These are phyloP conservation scores for Amanita bisporigera DNA, from an alignment of 1,284 basidiomycete species.

Conservation along the genomic window DNA sequence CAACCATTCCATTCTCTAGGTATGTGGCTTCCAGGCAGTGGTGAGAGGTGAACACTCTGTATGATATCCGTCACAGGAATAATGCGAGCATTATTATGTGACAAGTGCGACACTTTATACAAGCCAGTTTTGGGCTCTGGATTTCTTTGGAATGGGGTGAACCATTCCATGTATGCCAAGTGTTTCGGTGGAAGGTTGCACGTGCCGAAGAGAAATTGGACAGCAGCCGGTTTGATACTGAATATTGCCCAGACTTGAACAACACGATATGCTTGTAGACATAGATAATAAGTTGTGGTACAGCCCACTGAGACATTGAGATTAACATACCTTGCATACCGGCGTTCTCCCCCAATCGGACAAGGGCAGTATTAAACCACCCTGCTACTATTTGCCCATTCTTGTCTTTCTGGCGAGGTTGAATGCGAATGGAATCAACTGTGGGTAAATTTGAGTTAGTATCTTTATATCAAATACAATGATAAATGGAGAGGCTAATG, in stretches of 20 bases:
- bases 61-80: conserved; percentile 26
- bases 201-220: conserved; percentile 18
- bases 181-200: conserved; percentile 10
- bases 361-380: no score
- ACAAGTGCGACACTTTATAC: conserved; percentile 27
- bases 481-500: no score
- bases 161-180: conserved; percentile 30
- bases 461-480: no score
- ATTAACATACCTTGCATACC: no score
- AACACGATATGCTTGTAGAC: conserved; percentile 27
- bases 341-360: no score
- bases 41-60: conserved; percentile 41
- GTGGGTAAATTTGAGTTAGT: no score
- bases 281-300: not conserved
- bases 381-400: no score
- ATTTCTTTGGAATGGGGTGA: conserved; percentile 30
- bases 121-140: conserved; percentile 23
- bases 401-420: no score
- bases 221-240: conserved; percentile 21
- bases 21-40: conserved; percentile 29
- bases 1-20: conserved; percentile 41
- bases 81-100: conserved; percentile 24
- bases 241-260: conserved; percentile 37
- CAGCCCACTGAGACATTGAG: no score
- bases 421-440: no score